Evolutionary conservation across 2,329 filamentous ascomycete genomes (phyloP), one percentile per base, ranked within the genome.

Genomic region (Aspergillus pseudonomiae): DNA sequence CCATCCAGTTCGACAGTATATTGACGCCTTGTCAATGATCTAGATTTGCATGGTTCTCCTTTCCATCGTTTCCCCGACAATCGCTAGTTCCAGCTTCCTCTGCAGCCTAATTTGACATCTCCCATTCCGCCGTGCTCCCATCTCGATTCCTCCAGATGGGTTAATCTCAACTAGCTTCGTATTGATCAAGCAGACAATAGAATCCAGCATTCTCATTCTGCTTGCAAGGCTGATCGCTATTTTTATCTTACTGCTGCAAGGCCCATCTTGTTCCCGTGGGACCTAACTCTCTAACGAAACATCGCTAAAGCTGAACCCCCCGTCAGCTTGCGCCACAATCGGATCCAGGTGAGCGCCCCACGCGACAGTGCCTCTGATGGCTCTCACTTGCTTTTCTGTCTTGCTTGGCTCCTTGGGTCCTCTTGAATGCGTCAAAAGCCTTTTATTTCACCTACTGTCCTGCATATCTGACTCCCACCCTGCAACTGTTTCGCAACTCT

Each of bases 241-340:
- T 72, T 72, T 71, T 70, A 69, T 67, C 39, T n/a, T 48, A 41
- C 58, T 62, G 28, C 48, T 52, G 64, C 68, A 64, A 69, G 61
- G 64, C 57, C 66, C 60, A 60, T 69, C 53, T 64, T 56, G 46
- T 64, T 60, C 62, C 60, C 36, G 57, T 59, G 62, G 60, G 34
- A 57, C 59, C 39, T 46, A 55, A 59, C 56, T 59, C 57, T 64
- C 65, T 68, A 61, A 68, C 66, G 68, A 68, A 62, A 63, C 60
- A 52, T 65, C 63, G 67, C 65, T 69, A 74, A 67, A 76, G 75
- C 76, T 78, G 76, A 78, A 75, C 68, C 67, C 73, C 46, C 71
- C 24, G 71, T 79, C 77, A 80, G 77, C 78, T 80, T 80, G 78
- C 78, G 78, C 78, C 78, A 80, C 78, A 79, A 76, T 79, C 71